phyloP scores from a whole-genome alignment of 345 rosid species.

The Eucalyptus caleyi region DNA sequence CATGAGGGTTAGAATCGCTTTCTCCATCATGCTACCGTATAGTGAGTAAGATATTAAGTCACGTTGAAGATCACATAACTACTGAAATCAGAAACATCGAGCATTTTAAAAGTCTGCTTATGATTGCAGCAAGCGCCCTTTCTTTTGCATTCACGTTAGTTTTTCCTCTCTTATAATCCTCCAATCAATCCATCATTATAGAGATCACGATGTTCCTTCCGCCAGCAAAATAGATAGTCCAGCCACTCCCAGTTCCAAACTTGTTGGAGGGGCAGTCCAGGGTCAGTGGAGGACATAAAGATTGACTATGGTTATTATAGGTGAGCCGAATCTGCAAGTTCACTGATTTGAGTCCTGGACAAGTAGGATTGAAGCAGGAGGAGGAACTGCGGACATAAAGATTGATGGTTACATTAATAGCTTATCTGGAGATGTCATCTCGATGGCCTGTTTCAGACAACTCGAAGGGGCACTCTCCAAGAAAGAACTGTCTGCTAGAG shows the following conservation, averaged over 20 bases:
- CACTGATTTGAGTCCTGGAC: neutral
- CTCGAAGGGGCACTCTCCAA: neutral
- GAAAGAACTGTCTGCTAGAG: neutral
- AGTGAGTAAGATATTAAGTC: too few relatives aligned
- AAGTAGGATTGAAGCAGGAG: neutral
- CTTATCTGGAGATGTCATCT: neutral
- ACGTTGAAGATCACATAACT: accelerated
- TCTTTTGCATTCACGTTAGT: neutral
- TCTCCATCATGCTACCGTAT: too few relatives aligned
- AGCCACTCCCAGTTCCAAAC: neutral
- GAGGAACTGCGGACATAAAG: neutral
- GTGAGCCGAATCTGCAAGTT: neutral
- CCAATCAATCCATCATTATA: neutral
- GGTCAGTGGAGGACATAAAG: neutral
- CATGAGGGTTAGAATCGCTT: too few relatives aligned
- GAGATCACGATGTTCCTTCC: neutral
- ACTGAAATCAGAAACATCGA: neutral
- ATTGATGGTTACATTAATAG: neutral
- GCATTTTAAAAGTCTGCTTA: neutral
- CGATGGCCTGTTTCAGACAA: neutral
- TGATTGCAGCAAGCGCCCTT: neutral
- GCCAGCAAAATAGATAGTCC: neutral
- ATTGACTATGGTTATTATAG: neutral
- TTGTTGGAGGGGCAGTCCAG: neutral
- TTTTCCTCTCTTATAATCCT: neutral